A percentile compares a stretch with the other conserved stretches of the same genome.
These are phyloP conservation scores for Zygoascus biomembranicola DNA, from an alignment of 805 yeast species.

Conservation along the genomic window DNA sequence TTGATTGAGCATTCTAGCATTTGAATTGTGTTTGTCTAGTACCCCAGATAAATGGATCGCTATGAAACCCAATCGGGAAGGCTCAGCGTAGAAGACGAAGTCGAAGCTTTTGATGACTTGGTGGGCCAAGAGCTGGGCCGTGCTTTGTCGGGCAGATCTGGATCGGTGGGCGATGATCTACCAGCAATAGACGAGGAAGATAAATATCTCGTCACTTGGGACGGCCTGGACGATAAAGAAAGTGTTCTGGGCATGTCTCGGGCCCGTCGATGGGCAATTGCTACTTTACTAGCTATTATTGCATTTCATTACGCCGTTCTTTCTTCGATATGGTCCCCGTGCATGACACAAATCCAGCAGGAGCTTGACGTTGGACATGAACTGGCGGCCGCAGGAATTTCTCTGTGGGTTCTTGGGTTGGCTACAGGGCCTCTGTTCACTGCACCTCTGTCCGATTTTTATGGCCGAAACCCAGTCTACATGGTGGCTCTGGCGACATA, in stretches of 20 bases:
- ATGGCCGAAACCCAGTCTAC: conserved; percentile 62
- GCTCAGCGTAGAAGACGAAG: not conserved
- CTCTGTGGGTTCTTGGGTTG: conserved; percentile 49
- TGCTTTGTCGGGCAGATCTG: not conserved
- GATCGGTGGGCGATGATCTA: not conserved
- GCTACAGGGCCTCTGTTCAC: conserved; percentile 56
- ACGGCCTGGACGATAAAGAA: conserved; percentile 28
- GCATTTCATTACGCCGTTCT: conserved; percentile 33
- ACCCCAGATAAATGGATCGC: no score
- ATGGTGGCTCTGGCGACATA: conserved; percentile 41
- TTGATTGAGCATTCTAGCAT: no score
- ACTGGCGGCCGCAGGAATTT: conserved; percentile 40
- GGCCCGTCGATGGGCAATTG: conserved; percentile 32
- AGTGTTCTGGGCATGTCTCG: conserved; percentile 31
- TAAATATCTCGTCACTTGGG: conserved; percentile 4
- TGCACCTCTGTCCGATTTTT: conserved; percentile 64
- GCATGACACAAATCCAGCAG: conserved; percentile 32
- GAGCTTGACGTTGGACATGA: conserved; percentile 36
- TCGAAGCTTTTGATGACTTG: not conserved
- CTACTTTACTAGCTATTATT: conserved; percentile 21
- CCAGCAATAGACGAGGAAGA: conserved; percentile 8
- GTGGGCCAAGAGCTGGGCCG: not conserved
- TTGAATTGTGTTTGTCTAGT: no score
- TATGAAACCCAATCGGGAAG: no score
- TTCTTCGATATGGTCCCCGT: conserved; percentile 42